Conservation (phyloP, 345 rosid genomes). For the Abelmoschus esculentus region DNA sequence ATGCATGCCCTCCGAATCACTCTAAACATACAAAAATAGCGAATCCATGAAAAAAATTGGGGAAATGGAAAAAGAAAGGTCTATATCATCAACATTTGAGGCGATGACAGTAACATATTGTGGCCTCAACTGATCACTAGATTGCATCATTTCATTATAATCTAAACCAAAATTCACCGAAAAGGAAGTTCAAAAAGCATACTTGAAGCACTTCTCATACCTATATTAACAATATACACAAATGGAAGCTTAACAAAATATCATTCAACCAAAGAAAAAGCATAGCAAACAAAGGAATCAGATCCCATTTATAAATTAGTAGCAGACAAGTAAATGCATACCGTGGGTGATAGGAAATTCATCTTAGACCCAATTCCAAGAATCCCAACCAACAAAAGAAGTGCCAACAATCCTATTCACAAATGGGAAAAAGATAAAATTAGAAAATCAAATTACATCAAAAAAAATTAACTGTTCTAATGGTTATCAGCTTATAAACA, state of each 20-base stretch:
- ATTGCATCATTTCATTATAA: neutral
- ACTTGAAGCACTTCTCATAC: neutral
- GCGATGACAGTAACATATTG: neutral
- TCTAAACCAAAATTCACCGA: neutral
- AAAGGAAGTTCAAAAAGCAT: neutral
- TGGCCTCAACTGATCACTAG: neutral
- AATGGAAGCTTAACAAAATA: neutral
- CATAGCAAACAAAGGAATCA: neutral
- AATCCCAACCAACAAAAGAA: conserved; percentile 44
- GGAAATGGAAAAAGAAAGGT: neutral
- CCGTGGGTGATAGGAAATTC: conserved; percentile 51
- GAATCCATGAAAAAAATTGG: neutral
- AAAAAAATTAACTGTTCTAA: neutral
- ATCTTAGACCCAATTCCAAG: conserved; percentile 51
- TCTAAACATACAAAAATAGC: neutral
- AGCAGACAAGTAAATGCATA: conserved; percentile 18
- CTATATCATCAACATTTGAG: neutral
- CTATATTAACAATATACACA: neutral
- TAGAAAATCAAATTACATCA: neutral
- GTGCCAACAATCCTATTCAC: conserved; percentile 46
- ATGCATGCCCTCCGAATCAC: neutral
- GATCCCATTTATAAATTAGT: neutral
- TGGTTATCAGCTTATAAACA: neutral
- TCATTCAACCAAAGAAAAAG: neutral
- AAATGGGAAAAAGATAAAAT: neutral